Percentiles rank a stretch among this genome's conserved stretches.
phyloP scores from a whole-genome alignment of 2,329 filamentous ascomycete genomes.

The Atkinsonella hypoxylon region DNA sequence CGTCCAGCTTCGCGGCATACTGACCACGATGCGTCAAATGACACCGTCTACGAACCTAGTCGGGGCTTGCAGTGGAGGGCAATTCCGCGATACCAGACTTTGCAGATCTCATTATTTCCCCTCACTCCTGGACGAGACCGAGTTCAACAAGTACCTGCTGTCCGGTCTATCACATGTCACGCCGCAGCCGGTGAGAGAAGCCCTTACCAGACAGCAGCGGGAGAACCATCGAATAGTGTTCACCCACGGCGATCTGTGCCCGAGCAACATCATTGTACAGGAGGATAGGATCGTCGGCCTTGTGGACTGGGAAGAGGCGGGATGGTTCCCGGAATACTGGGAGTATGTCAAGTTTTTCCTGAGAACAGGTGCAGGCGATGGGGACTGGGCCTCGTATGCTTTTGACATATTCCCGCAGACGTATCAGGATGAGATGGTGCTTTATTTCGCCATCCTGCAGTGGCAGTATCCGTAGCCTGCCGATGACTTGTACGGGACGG shows the following conservation, averaged over 20 bases:
- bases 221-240: background rate
- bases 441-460: background rate
- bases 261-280: background rate
- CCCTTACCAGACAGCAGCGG: background rate
- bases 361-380: background rate
- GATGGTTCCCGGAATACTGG: slow-evolving; percentile 3
- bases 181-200: background rate
- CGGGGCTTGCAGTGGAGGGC: background rate
- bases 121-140: background rate
- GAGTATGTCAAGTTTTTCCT: slow-evolving; percentile 5
- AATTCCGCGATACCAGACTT: background rate
- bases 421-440: background rate
- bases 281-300: background rate
- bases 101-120: background rate
- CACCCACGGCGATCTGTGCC: background rate
- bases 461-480: slow-evolving; percentile 1
- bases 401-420: background rate
- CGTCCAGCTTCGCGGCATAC: background rate
- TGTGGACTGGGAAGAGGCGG: slow-evolving; percentile 3
- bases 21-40: background rate
- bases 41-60: background rate
- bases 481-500: no score
- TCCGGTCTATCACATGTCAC: background rate
- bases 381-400: slow-evolving; percentile 1
- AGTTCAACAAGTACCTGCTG: background rate